Evolutionary conservation across 805 yeast species (phyloP), one percentile per base, ranked within the genome.

Genomic region (Cyberlindnera lachancei): DNA sequence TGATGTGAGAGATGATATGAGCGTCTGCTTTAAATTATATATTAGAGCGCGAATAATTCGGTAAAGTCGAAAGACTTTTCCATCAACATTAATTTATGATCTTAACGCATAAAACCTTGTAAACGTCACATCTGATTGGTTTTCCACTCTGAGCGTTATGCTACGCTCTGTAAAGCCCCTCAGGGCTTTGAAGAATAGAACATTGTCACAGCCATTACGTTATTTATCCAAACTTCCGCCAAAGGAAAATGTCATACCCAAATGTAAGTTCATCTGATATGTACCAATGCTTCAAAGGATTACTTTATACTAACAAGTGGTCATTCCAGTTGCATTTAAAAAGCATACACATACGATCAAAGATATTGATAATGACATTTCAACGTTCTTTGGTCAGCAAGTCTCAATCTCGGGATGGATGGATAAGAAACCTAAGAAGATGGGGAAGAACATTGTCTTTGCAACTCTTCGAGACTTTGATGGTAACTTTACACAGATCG

Each of bases 331-430:
- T 18, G 25, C 41, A 3, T 49, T 51, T 26, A 48, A 49, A 6
- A 51, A 48, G 30, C 41, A 46, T 22, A 41, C 54, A 7, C 45
- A 41, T 15, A 45, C 50, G 2, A 29, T 51, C 10, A 15, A 31
- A 3, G 18, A 38, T 1, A 40, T 48, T 10, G 23, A 29, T 11
- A 14, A 25, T 1, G 21, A 38, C 7, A 6, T 39, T 1, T 25
- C 20, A 1, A 10, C 27, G 3, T 25, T 24, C n/a, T 31, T 45
- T 26, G 45, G 40, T 9, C 5, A 31, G 4, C 19, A 54, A 11
- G 69, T 80, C 3, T 63, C 68, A 0, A 42, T 90, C 7, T 74
- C 84, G 41, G 97, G 98, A 0, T 92, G 96, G 86, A 69, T 90
- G 13, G 75, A 85, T 47, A 64, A 70, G 15, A 77, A 79, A 42